Base-by-base conservation (phyloP, 257 asterid genomes). In the Primulina huaijiensis region DNA sequence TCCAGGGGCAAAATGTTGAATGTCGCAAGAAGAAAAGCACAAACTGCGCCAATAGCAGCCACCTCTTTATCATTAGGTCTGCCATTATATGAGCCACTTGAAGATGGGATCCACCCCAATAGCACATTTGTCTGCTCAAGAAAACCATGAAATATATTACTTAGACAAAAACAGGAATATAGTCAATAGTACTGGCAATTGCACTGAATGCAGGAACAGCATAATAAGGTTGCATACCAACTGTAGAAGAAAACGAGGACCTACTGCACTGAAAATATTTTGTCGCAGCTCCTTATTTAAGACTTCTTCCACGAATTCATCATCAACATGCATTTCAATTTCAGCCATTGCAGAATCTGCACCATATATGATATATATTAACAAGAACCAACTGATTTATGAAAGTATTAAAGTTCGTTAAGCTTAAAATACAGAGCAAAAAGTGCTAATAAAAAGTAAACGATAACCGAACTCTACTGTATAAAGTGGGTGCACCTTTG, bases 1-100 rank as follows among this genome's bases (percentile, higher is more conserved):
- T 91, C 97, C 16, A 84, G 88, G 75, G 96, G 97, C 64, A 91
- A 84, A 77, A 88, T 74, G 75, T 89, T 89, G 87, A 89, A 89
- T 37, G 87, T 82, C 70, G 79, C 90, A 46, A 91, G 92, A 65
- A 94, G 80, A 76, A 94, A 88, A 75, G 97, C 85, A 82, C 97
- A 91, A 78, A 88, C 90, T 79, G 93, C 95, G 78, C 82, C 87
- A 79, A 94, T 87, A 69, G 95, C 89, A 76, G 86, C 89, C 75
- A 87, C 84, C 77, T 86, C 96, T 77, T 75, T 78, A 68, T 82
- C 82, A 66, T 74, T 69, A 68, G 82, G 85, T 68, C 70, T 82
- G 76, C 91, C 88, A 64, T 71, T 75, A 67, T 65, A 77, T 64
- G 87, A 78, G 73, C 74, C 76, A 74, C 78, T 75, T 57, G 75